Evolutionary conservation across 2,329 filamentous ascomycete genomes (phyloP), one percentile per base, ranked within the genome.

Genomic region (Aspergillus texensis): DNA sequence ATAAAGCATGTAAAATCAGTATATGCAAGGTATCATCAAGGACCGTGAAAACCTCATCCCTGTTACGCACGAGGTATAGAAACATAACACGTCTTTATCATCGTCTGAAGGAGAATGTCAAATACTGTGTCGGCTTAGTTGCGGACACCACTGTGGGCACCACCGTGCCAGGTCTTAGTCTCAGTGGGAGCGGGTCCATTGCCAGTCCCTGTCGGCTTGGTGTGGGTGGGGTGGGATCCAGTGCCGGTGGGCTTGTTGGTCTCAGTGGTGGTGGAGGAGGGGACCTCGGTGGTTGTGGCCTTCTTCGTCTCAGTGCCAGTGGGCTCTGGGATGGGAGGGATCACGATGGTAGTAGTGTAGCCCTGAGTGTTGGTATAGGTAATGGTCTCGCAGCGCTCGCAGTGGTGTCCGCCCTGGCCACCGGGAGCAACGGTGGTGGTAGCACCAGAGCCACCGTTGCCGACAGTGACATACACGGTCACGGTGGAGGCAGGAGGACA

Each of bases 311-410:
- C 43, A 12, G 28, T 34, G 6, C 34, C 36, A 0, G 62, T 66
- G 28, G 65, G 50, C 26, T 53, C n/a, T 5, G 46, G n/a, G 45
- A 60, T 57, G 5, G 62, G 59, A 8, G 72, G 73, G 52, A 75
- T 60, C 9, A 73, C 70, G 43, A 75, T 71, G n/a, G 72, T 74
- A 21, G 63, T 70, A 2, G 70, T 68, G 34, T 58, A 50, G 9
- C 70, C 69, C 24, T 66, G 58, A n/a, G 70, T 67, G 58, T 74
- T 68, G 43, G 69, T 72, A 60, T 71, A 69, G 24, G 73, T 75
- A 57, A 71, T 66, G 21, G 72, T 75, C 58, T 72, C 62, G 66
- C 72, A 74, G 28, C 52, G 57, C 32, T 67, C 39, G 62, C 72
- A 74, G 36, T 59, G 57, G 14, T 39, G 57, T 19, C n/a, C 32